Evolutionary conservation across 2,329 filamentous ascomycete genomes (phyloP).

Genomic region (Fusarium hainanense): DNA sequence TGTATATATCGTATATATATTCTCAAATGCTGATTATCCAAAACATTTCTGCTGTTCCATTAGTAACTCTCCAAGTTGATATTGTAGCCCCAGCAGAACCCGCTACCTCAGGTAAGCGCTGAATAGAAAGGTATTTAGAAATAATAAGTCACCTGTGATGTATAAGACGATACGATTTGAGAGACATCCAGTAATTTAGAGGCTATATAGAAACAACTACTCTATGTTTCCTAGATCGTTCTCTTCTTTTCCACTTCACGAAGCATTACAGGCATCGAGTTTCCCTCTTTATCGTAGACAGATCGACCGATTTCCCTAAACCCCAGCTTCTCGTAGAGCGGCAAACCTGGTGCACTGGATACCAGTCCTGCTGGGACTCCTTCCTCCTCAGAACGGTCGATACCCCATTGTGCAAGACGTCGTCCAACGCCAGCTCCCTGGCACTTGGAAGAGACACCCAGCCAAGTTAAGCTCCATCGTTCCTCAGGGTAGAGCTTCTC

Average conservation of each 20-base stretch:
- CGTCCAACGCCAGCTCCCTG: conserved; percentile 23
- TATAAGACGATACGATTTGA: background rate
- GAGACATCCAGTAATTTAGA: background rate
- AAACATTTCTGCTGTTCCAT: background rate
- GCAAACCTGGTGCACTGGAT: background rate
- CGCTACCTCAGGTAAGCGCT: background rate
- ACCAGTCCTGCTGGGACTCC: conserved; percentile 15
- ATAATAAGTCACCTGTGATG: background rate
- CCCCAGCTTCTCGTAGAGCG: conserved; percentile 23
- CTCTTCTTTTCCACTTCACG: background rate
- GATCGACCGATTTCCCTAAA: conserved; percentile 2
- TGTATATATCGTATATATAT: background rate
- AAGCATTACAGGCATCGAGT: conserved; percentile 12
- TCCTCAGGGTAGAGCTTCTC: conserved; percentile 14
- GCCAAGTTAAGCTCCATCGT: conserved; percentile 20
- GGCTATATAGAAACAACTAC: background rate
- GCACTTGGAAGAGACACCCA: conserved; percentile 20
- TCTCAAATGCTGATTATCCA: background rate
- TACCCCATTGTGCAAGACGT: conserved; percentile 21
- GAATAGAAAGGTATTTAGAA: background rate
- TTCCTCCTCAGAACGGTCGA: conserved; percentile 28
- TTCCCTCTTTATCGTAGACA: background rate
- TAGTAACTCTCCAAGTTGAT: background rate
- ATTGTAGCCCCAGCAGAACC: background rate
- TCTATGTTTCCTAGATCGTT: background rate